Conservation (phyloP, 2,329 filamentous ascomycete genomes). For the Microascus cirrosus region DNA sequence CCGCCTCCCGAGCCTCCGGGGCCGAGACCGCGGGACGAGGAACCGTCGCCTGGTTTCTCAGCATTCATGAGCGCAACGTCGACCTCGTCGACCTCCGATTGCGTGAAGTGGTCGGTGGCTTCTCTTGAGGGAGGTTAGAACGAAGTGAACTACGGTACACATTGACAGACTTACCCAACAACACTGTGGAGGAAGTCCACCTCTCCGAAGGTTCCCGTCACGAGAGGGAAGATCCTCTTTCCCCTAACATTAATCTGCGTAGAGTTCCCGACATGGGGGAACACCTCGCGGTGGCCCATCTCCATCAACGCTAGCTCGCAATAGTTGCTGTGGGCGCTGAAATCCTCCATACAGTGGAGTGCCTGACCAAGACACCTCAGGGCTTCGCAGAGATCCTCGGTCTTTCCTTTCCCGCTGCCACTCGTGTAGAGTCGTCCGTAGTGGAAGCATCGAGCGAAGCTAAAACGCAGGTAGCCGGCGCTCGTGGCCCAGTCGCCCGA, state of each 20-base stretch:
- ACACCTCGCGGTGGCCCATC: constrained; percentile 56
- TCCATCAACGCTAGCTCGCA: constrained; percentile 67
- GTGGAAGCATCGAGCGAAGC: constrained; percentile 63
- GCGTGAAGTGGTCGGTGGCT: constrained; percentile 73
- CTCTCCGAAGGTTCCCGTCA: constrained; percentile 67
- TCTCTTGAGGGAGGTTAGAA: constrained; percentile 27
- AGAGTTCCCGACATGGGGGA: constrained; percentile 58
- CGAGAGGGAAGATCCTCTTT: constrained; percentile 53
- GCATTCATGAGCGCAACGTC: constrained; percentile 64
- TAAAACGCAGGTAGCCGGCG: constrained; percentile 70
- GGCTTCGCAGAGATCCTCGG: constrained; percentile 71
- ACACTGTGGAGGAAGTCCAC: constrained; percentile 80
- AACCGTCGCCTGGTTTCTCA: constrained; percentile 26
- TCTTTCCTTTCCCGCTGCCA: constrained; percentile 50
- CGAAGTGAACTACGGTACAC: constrained; percentile 32
- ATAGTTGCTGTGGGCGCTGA: constrained; percentile 75
- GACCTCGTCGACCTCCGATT: constrained; percentile 75
- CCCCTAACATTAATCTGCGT: constrained; percentile 57
- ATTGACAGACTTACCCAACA: constrained; percentile 58
- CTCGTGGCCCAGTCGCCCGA: constrained; percentile 81
- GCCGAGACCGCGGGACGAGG: constrained; percentile 17
- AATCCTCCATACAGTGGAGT: constrained; percentile 70
- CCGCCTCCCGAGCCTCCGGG: constrained; percentile 12
- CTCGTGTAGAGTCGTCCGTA: constrained; percentile 65
- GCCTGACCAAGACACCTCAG: constrained; percentile 66